phyloP scores from a whole-genome alignment of 768 basidiomycete species.

The Amanita subjunquillea region DNA sequence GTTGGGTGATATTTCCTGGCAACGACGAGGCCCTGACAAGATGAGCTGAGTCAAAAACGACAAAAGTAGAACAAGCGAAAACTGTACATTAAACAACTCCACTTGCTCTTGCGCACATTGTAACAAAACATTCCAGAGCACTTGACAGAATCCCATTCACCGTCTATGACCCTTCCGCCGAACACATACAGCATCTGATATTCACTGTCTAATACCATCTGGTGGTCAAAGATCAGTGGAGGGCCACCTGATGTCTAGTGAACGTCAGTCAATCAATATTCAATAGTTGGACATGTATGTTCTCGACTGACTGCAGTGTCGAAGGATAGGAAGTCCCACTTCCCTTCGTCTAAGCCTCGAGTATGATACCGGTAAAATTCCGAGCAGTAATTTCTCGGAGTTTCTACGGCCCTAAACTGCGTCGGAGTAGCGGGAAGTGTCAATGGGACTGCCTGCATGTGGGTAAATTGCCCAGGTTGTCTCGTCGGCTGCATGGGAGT shows the following conservation, averaged over 20 bases:
- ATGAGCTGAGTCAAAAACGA: background rate
- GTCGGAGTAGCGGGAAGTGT: slow-evolving; percentile 4
- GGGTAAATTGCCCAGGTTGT: background rate
- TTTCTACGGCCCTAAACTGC: slow-evolving; percentile 4
- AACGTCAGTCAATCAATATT: background rate
- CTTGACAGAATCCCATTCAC: slow-evolving; percentile 45
- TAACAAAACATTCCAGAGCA: slow-evolving; percentile 72
- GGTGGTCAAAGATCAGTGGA: slow-evolving; percentile 68
- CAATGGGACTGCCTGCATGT: background rate
- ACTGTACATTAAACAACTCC: slow-evolving; percentile 59
- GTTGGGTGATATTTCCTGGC: slow-evolving; percentile 19
- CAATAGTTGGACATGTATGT: background rate
- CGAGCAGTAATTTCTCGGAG: slow-evolving; percentile 32
- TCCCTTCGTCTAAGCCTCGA: slow-evolving; percentile 45
- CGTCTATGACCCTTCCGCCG: slow-evolving; percentile 66
- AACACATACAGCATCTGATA: slow-evolving; percentile 65
- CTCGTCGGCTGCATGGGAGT: background rate
- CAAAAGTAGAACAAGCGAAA: background rate
- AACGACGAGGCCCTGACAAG: slow-evolving; percentile 11
- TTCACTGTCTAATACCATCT: slow-evolving; percentile 69
- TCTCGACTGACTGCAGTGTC: slow-evolving; percentile 49
- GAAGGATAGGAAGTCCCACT: slow-evolving; percentile 62
- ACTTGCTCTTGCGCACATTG: slow-evolving; percentile 51
- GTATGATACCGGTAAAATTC: slow-evolving; percentile 77
- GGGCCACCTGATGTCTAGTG: slow-evolving; percentile 58